Conservation (phyloP, 345 rosid species). For the Xanthoceras sorbifolium region DNA sequence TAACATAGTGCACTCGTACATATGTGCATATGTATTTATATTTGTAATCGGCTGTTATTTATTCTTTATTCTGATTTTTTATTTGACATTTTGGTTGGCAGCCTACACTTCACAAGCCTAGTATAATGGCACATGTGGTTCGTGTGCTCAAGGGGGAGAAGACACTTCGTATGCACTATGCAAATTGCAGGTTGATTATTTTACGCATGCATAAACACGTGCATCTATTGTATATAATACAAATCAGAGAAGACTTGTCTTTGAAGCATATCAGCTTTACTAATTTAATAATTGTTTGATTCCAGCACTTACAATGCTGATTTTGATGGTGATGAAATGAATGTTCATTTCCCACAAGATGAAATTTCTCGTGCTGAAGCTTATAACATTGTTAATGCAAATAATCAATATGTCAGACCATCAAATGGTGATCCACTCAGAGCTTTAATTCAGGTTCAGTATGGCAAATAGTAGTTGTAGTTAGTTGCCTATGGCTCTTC, state of each 20-base stretch:
- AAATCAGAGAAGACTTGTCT: conserved; percentile 5
- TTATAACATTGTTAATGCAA: conserved; percentile 96
- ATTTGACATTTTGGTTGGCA: conserved; percentile 39
- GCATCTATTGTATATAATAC: background rate
- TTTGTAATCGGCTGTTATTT: background rate
- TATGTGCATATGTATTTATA: background rate
- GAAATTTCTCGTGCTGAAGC: conserved; percentile 98
- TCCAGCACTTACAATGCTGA: conserved; percentile 98
- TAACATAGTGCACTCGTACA: background rate
- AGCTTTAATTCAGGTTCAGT: conserved; percentile 83
- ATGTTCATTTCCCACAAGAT: conserved; percentile 99
- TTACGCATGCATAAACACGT: background rate
- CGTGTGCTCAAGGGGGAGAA: conserved; percentile 92
- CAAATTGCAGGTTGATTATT: conserved; percentile 88
- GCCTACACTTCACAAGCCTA: conserved; percentile 99
- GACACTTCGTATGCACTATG: conserved; percentile 98
- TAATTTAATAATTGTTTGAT: conserved; percentile 24
- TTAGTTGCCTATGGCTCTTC: background rate
- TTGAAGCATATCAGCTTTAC: background rate
- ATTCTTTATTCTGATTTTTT: background rate
- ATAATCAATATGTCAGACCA: conserved; percentile 92
- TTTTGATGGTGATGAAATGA: conserved; percentile 99
- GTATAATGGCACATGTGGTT: conserved; percentile 95
- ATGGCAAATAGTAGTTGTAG: background rate
- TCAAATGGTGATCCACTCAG: conserved; percentile 95